Percentiles rank a stretch among this genome's conserved stretches.
These are phyloP conservation scores for Neoboletus brunneissimus DNA, from an alignment of 768 basidiomycete species.

Conservation along the genomic window DNA sequence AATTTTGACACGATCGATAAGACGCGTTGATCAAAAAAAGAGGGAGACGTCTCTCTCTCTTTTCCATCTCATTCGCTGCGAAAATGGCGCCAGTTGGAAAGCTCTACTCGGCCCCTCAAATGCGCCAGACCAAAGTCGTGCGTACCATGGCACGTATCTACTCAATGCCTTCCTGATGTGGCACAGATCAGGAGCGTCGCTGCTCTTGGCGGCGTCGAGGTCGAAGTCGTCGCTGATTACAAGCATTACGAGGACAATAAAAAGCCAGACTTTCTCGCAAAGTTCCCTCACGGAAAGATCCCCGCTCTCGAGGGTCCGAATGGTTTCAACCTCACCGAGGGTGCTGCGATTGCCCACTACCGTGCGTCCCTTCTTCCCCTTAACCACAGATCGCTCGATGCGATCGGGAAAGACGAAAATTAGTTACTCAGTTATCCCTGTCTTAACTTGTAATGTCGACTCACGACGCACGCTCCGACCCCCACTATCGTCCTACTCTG, in stretches of 20 bases:
- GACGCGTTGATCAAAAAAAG: constrained; percentile 23
- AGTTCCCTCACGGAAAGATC: constrained; percentile 82
- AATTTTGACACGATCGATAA: constrained; percentile 30
- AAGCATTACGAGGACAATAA: constrained; percentile 65
- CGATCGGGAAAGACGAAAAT: constrained; percentile 26
- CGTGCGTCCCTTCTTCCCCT: constrained; percentile 53
- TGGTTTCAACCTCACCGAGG: constrained; percentile 79
- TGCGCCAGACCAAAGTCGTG: constrained; percentile 48
- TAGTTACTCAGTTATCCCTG: constrained; percentile 64
- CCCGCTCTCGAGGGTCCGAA: constrained; percentile 76
- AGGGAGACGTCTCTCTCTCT: constrained; percentile 6
- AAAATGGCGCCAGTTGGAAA: constrained; percentile 62
- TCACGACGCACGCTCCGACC: constrained; percentile 22
- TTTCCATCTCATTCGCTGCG: constrained; percentile 23
- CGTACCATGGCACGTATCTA: constrained; percentile 5
- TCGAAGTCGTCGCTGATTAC: constrained; percentile 54
- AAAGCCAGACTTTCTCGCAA: constrained; percentile 63
- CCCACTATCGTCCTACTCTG: constrained; percentile 1
- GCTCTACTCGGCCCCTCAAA: constrained; percentile 48
- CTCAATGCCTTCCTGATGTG: constrained; percentile 1
- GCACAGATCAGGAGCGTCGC: constrained; percentile 53
- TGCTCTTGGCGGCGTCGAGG: constrained; percentile 55
- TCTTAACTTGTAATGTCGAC: constrained; percentile 63
- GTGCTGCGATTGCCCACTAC: constrained; percentile 79
- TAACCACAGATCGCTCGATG: constrained; percentile 10